Evolutionary conservation across 305 asterid genomes (phyloP).

Genomic region (Fraxinus ornus): DNA sequence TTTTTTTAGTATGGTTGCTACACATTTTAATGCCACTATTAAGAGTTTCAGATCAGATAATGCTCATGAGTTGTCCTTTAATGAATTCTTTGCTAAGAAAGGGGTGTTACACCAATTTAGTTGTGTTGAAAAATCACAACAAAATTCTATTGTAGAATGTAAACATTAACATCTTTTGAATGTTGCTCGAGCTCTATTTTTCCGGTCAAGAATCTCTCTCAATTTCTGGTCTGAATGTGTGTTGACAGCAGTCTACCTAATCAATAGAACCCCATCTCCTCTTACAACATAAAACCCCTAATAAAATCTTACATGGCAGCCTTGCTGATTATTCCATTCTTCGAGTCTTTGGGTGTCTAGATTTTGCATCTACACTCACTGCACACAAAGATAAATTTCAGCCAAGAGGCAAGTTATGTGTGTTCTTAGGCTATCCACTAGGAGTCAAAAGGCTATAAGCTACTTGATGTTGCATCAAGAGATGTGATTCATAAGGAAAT

Average conservation of each 20-base stretch:
- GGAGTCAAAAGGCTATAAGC: not conserved
- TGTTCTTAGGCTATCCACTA: not conserved
- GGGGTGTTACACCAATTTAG: not conserved
- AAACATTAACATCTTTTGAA: not conserved
- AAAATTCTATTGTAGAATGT: not conserved
- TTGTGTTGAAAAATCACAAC: not conserved
- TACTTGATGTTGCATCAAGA: not conserved
- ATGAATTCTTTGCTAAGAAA: not conserved
- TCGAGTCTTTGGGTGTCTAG: not conserved
- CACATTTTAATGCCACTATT: not conserved
- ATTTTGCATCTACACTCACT: not conserved
- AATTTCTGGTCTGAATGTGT: not conserved
- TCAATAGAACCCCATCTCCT: not conserved
- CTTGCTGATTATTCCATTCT: not conserved
- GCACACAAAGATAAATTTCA: not conserved
- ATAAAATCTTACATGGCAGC: not conserved
- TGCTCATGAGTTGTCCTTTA: not conserved
- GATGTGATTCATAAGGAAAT: not conserved
- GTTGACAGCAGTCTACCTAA: not conserved
- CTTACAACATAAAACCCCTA: not conserved
- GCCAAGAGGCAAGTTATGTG: not conserved
- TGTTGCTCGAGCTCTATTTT: not conserved
- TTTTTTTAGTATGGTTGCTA: not conserved
- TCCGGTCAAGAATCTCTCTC: not conserved
- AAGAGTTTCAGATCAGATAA: not conserved